These are phyloP conservation scores for Acanthamoeba sp. DNA, from an alignment of 208 protist genomes.

Conservation along the genomic window DNA sequence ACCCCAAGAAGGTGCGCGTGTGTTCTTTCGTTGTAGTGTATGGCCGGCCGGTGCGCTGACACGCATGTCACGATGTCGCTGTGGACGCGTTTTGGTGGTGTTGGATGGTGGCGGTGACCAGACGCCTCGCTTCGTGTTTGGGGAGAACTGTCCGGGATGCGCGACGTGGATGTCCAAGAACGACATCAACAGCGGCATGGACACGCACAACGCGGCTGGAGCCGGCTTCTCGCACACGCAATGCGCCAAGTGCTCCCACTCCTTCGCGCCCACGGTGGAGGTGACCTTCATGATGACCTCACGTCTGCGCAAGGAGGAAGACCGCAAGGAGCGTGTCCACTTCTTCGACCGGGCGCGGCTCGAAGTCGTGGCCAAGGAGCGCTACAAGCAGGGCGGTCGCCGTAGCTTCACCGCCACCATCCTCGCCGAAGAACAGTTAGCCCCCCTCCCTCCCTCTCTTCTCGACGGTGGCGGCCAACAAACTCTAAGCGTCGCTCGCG, in stretches of 20 bases:
- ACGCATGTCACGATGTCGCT: too few relatives aligned
- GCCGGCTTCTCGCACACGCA: neutral
- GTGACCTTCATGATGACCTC: neutral
- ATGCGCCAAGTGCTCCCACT: neutral
- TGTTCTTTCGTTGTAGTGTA: neutral
- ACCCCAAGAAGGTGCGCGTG: neutral
- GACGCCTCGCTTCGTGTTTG: slow-evolving; percentile 19
- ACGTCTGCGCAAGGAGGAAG: neutral
- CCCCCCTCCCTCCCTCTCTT: too few relatives aligned
- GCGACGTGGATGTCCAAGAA: slow-evolving; percentile 30
- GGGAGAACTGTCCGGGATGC: slow-evolving; percentile 33
- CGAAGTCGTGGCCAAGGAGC: neutral
- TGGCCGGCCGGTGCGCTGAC: too few relatives aligned
- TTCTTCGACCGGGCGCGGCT: slow-evolving; percentile 16
- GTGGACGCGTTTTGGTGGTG: too few relatives aligned
- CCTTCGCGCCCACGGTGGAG: slow-evolving; percentile 17
- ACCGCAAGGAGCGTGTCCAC: neutral
- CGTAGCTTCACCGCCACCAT: neutral
- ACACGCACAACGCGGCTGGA: neutral
- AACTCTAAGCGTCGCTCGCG: too few relatives aligned
- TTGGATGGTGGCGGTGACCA: too few relatives aligned
- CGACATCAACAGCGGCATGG: slow-evolving; percentile 19
- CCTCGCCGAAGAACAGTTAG: slow-evolving; percentile 1
- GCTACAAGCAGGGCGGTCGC: neutral
- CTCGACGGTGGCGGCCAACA: too few relatives aligned